phyloP scores from a whole-genome alignment of 2,329 filamentous ascomycete genomes.

The Botryosphaeria dothidea region DNA sequence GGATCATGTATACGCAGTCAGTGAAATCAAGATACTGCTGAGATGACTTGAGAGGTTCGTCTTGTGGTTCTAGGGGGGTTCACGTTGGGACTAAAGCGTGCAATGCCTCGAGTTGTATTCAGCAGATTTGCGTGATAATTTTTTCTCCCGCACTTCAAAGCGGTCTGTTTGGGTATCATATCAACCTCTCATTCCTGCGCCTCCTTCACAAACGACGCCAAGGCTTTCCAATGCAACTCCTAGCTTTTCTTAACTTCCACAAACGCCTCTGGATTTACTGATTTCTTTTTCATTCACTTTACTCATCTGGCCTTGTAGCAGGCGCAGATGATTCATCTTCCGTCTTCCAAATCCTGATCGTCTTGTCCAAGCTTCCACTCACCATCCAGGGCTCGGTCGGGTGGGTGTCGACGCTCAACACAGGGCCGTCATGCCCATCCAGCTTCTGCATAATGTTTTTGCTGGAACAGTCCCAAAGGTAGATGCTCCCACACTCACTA shows the following conservation, averaged over 20 bases:
- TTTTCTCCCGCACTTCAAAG: too few relatives aligned
- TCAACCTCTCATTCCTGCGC: neutral
- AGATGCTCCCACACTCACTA: slow-evolving; percentile 81
- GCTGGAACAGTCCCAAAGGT: slow-evolving; percentile 87
- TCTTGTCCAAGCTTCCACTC: slow-evolving; percentile 64
- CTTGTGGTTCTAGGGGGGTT: too few relatives aligned
- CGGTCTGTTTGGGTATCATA: neutral
- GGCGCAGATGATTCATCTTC: slow-evolving; percentile 32
- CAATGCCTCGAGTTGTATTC: too few relatives aligned
- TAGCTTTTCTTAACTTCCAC: neutral
- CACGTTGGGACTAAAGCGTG: too few relatives aligned
- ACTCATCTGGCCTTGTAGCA: neutral
- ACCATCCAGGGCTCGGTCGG: slow-evolving; percentile 56
- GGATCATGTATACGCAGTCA: too few relatives aligned
- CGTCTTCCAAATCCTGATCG: slow-evolving; percentile 60
- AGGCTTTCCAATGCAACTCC: too few relatives aligned
- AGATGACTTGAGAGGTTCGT: too few relatives aligned
- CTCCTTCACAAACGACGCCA: too few relatives aligned
- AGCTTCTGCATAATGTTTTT: slow-evolving; percentile 78
- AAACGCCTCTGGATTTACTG: neutral
- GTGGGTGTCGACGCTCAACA: slow-evolving; percentile 62
- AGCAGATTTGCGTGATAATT: too few relatives aligned
- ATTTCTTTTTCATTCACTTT: neutral
- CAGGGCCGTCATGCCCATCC: slow-evolving; percentile 57
- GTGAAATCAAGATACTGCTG: too few relatives aligned